A percentile compares a stretch with the other conserved stretches of the same genome.
These are phyloP conservation scores for Asterochloris sp. DNA, from an alignment of 139 green algal genomes.

Conservation along the genomic window DNA sequence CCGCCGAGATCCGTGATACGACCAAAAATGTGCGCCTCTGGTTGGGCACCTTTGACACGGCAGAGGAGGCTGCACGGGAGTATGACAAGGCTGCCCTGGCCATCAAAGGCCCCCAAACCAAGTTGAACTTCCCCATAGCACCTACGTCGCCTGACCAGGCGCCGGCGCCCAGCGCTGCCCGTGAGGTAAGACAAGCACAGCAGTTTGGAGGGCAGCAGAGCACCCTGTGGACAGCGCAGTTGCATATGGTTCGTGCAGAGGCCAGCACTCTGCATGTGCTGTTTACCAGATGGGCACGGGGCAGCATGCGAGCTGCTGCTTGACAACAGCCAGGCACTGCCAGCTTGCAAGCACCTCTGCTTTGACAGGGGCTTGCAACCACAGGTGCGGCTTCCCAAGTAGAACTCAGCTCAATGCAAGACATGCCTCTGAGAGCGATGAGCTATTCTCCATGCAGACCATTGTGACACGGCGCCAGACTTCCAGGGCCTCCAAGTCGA, in stretches of 20 bases:
- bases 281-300: too few species aligned
- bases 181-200: slow-evolving; percentile 9
- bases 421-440: too few species aligned
- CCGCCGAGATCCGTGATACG: slow-evolving; percentile 73
- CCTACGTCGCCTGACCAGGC: slow-evolving; percentile 3
- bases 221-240: too few species aligned
- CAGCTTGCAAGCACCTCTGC: too few species aligned
- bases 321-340: too few species aligned
- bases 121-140: slow-evolving; percentile 35
- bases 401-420: too few species aligned
- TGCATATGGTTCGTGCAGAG: too few species aligned
- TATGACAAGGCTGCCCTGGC: slow-evolving; percentile 39
- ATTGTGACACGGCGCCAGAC: slow-evolving; percentile 7
- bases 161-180: slow-evolving; percentile 11
- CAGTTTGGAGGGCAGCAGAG: too few species aligned
- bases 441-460: background rate
- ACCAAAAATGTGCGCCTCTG: slow-evolving; percentile 62
- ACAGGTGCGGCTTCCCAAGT: too few species aligned
- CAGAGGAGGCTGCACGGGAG: slow-evolving; percentile 32
- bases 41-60: slow-evolving; percentile 59
- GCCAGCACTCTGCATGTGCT: too few species aligned
- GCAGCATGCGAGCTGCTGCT: too few species aligned
- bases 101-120: slow-evolving; percentile 32
- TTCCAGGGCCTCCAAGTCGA: slow-evolving; percentile 14
- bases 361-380: too few species aligned